Base-by-base conservation (phyloP, 1,284 basidiomycete genomes). In the Cryptococcus hybrid region DNA sequence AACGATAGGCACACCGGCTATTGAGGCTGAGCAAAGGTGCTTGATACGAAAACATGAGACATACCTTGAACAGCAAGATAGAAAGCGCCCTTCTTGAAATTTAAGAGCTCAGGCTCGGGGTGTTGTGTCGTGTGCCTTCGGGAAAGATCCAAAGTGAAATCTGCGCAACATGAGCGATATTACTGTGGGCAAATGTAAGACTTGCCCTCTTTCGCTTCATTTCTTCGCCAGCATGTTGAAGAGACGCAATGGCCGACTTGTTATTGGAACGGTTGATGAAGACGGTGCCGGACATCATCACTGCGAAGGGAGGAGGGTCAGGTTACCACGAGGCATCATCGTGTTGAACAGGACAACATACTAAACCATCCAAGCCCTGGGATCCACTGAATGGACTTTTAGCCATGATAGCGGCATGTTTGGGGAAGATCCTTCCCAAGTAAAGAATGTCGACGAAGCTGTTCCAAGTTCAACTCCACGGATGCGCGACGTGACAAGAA, bases 1-100 rank as follows among this genome's bases (percentile, higher is more conserved):
- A 11, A 92, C 84, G 64, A 99, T 88, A 6, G 93, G 92, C 46
- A 93, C 82, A 34, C 71, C 74, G 34, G 73, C 73, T 74, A 54
- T 11, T 5, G 36, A 40, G 7, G 42, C 7, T 37, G 3, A 15
- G 24, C 36, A 12, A n/a, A 30, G 15, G 7, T 3, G 36, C 4
- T 47, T 30, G 30, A 7, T 3, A 15, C 39, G 5, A 30, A 30
- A 3, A 52, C 40, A 15, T 40, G 50, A n/a, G 51, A 61, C 61
- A 67, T 74, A 56, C 79, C 86, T 78, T 96, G 88, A 13, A 98
- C 83, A 15, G 96, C 95, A 36, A 98, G 84, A 74, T 99, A 92
- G 83, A 99, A 99, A 1, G 93, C 94, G 44, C 96, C 96, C 79
- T 98, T 99, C 81, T 99, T 99, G 81, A 99, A 89, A 0, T 92